Base-by-base conservation (phyloP, 768 basidiomycete species). In the Hydnum rufescens region DNA sequence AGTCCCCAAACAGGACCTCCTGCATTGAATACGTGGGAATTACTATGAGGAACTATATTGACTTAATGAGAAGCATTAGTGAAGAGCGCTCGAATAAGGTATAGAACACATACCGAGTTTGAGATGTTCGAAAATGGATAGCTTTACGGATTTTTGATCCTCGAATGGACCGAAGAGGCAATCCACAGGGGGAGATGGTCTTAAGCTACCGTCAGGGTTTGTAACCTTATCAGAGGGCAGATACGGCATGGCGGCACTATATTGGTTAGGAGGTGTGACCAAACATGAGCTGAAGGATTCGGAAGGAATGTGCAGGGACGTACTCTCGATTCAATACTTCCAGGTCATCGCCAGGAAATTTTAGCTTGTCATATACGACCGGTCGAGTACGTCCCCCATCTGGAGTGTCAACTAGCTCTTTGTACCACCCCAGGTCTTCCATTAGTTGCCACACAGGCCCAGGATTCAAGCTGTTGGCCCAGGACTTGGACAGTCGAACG, bases 1-100 rank as follows among this genome's bases (percentile, higher is more conserved):
- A 93, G 60, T 2, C 78, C 86, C 79, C 83, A 87, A n/a, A 86
- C 82, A 0, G 87, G 82, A 2, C 80, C 83, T 4, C 95, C 95
- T 0, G 84, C 81, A 56, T 81, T 85, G 64, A 96, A 81, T 1
- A 93, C 68, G 55, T 81, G 73, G 0, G 81, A 71, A 28, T 70
- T 52, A 47, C 31, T 29, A 3, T 32, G 32, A 18, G 5, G 26
- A 28, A 51, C 43, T 16, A 42, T 32, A 25, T 55, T 19, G 19
- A 25, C 19, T n/a, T 53, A 32, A 39, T 39, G 34, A 39, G n/a
- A n/a, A n/a, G n/a, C n/a, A n/a, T n/a, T n/a, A n/a, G n/a, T n/a
- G n/a, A n/a, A n/a, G n/a, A n/a, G 34, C 19, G 19, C 19, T 6
- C 18, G 5, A 18, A 50, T 50, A 6, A 23, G 42, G 29, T 39